These are phyloP conservation scores for Pouteria campechiana DNA, from an alignment of 179 eudicot genomes.

Conservation along the genomic window DNA sequence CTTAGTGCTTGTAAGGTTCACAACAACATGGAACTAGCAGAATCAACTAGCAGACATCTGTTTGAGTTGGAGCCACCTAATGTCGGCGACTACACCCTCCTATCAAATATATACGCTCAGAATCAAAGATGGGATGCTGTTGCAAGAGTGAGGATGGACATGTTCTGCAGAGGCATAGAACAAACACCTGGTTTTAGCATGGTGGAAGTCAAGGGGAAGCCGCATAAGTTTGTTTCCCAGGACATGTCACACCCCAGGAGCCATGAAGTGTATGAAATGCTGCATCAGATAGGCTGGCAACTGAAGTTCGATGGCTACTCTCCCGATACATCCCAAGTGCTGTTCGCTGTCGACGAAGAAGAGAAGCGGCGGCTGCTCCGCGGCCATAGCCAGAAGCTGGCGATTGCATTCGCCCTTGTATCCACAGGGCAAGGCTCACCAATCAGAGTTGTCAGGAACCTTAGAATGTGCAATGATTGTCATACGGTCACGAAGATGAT, in stretches of 20 bases:
- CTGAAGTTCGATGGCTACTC: slow-evolving; percentile 68
- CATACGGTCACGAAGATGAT: slow-evolving; percentile 60
- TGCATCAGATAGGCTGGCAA: slow-evolving; percentile 82
- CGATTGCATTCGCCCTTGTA: slow-evolving; percentile 67
- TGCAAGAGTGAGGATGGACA: slow-evolving; percentile 26
- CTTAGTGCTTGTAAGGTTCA: slow-evolving; percentile 47
- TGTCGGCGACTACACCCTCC: slow-evolving; percentile 44
- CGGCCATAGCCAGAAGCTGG: slow-evolving; percentile 73
- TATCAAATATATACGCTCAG: slow-evolving; percentile 56
- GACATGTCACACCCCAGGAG: slow-evolving; percentile 33
- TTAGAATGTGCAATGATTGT: slow-evolving; percentile 82
- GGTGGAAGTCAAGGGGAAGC: slow-evolving; percentile 41
- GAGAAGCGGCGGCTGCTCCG: slow-evolving; percentile 54
- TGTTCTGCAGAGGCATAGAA: slow-evolving; percentile 24
- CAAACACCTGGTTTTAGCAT: slow-evolving; percentile 42
- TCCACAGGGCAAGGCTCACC: slow-evolving; percentile 29
- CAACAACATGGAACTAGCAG: slow-evolving; percentile 42
- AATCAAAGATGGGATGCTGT: slow-evolving; percentile 49
- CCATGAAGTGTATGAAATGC: slow-evolving; percentile 54
- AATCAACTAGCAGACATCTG: slow-evolving; percentile 32
- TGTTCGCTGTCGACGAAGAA: slow-evolving; percentile 45
- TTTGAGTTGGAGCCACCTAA: slow-evolving; percentile 16
- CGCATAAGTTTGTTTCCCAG: slow-evolving; percentile 57
- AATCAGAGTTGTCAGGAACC: slow-evolving; percentile 63
- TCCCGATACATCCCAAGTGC: slow-evolving; percentile 49